Evolutionary conservation across 1,284 basidiomycete genomes (phyloP).

Genomic region (Fomitopsis schrenkii): DNA sequence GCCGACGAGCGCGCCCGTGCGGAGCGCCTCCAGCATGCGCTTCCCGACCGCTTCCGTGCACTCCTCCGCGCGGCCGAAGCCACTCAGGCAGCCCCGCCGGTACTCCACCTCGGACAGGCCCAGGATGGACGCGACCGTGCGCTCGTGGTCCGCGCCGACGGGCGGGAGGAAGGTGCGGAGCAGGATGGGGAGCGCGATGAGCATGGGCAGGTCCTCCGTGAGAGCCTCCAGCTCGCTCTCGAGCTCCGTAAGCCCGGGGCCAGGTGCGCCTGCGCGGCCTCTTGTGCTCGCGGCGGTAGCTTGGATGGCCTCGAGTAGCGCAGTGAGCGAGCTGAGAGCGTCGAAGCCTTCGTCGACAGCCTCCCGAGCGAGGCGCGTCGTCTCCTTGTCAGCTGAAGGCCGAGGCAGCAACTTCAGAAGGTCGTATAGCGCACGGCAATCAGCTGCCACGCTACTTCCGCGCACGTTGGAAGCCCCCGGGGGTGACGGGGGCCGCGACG

Average conservation of each 20-base stretch:
- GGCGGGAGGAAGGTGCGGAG: constrained; percentile 37
- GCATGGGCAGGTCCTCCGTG: constrained; percentile 60
- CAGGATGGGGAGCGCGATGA: constrained; percentile 66
- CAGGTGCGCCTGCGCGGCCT: constrained; percentile 7
- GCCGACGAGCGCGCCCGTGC: constrained; percentile 18
- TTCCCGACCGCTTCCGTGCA: constrained; percentile 56
- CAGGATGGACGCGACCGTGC: constrained; percentile 48
- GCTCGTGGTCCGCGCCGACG: constrained; percentile 17
- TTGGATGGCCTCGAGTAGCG: constrained; percentile 51
- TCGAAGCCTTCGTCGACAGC: constrained; percentile 74
- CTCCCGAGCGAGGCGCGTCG: constrained; percentile 56
- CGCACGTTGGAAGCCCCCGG: constrained; percentile 27
- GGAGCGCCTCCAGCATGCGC: constrained; percentile 49
- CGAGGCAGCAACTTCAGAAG: constrained; percentile 58
- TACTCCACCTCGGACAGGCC: constrained; percentile 60
- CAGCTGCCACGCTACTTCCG: constrained; percentile 42
- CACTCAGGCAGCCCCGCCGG: constrained; percentile 59
- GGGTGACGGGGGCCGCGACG: constrained; percentile 65
- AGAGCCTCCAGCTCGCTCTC: constrained; percentile 37
- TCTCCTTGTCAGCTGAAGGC: constrained; percentile 44
- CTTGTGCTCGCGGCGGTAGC: constrained; percentile 4
- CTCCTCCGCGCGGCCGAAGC: constrained; percentile 74
- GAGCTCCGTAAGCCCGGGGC: constrained; percentile 32
- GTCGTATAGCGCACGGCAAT: constrained; percentile 56
- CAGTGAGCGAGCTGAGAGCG: constrained; percentile 51